Evolutionary conservation across 805 yeast genomes (phyloP).

Genomic region (Saccharomycopsis fibuligera): DNA sequence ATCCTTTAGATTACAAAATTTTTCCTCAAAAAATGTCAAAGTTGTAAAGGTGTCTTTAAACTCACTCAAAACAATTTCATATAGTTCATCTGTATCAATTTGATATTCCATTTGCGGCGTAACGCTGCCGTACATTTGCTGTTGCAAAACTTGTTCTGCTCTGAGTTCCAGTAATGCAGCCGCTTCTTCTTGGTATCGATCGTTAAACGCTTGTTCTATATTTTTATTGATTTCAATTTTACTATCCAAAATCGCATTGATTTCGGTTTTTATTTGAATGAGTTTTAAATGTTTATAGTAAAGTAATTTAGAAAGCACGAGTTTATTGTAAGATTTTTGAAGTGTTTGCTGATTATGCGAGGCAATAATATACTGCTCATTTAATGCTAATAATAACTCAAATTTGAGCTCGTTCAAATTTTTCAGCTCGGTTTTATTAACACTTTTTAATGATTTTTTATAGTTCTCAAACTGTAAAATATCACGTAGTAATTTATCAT

Average conservation of each 20-base stretch:
- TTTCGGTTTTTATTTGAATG: conserved; percentile 19
- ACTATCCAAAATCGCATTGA: conserved; percentile 4
- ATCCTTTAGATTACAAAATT: conserved; percentile 26
- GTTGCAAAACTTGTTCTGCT: conserved; percentile 7
- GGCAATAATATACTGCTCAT: conserved; percentile 20
- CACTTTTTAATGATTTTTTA: conserved; percentile 36
- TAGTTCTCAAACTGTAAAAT: conserved; percentile 28
- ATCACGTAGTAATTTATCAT: conserved; percentile 22
- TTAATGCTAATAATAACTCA: conserved; percentile 16
- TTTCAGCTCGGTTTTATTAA: conserved; percentile 32
- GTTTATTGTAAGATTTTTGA: conserved; percentile 1
- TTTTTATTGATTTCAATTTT: conserved; percentile 11
- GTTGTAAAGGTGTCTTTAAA: conserved; percentile 26
- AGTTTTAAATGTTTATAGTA: conserved; percentile 18
- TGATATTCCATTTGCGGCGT: conserved; percentile 23
- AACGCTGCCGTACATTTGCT: conserved; percentile 4
- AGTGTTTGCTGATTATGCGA: conserved; percentile 11
- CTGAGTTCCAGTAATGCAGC: background rate
- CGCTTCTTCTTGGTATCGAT: conserved; percentile 11
- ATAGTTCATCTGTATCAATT: conserved; percentile 50
- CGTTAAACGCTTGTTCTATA: conserved; percentile 12
- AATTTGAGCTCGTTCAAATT: conserved; percentile 17
- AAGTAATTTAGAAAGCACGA: conserved; percentile 7
- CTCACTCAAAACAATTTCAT: conserved; percentile 45
- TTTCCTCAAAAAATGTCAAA: conserved; percentile 30